phyloP scores from a whole-genome alignment of 768 basidiomycete genomes.

The Calocybe gangraenosa region DNA sequence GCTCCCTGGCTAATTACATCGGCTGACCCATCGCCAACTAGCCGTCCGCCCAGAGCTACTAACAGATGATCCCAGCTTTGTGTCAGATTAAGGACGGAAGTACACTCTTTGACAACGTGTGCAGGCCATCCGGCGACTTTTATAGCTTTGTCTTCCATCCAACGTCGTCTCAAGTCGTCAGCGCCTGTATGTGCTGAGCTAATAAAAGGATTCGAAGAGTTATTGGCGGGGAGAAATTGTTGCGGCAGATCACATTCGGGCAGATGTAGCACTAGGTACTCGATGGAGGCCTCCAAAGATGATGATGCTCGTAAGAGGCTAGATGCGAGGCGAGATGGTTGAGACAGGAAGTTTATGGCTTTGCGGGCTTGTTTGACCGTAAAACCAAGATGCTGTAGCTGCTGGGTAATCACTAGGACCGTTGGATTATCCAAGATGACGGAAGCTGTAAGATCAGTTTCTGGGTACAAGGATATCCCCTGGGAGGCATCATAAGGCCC shows the following conservation, averaged over 20 bases:
- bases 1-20: slow-evolving; percentile 8
- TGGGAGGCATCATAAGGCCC: not conserved
- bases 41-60: slow-evolving; percentile 46
- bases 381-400: slow-evolving; percentile 70
- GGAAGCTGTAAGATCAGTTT: slow-evolving; percentile 31
- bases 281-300: slow-evolving; percentile 74
- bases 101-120: slow-evolving; percentile 58
- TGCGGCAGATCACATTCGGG: slow-evolving; percentile 87
- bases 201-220: slow-evolving; percentile 68
- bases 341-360: slow-evolving; percentile 52
- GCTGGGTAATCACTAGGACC: slow-evolving; percentile 37
- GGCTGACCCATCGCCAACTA: slow-evolving; percentile 42
- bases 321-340: slow-evolving; percentile 53
- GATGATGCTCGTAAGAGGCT: slow-evolving; percentile 56
- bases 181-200: slow-evolving; percentile 59
- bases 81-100: slow-evolving; percentile 31
- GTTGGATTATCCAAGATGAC: slow-evolving; percentile 39
- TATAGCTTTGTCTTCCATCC: slow-evolving; percentile 75
- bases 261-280: slow-evolving; percentile 77
- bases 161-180: slow-evolving; percentile 65
- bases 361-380: slow-evolving; percentile 45
- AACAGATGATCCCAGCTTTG: slow-evolving; percentile 54
- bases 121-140: slow-evolving; percentile 84
- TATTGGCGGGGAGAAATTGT: slow-evolving; percentile 59
- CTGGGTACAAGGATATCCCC: slow-evolving; percentile 54